Evolutionary conservation across 805 yeast genomes (phyloP).

Genomic region (Lipomyces yamanashiensis): DNA sequence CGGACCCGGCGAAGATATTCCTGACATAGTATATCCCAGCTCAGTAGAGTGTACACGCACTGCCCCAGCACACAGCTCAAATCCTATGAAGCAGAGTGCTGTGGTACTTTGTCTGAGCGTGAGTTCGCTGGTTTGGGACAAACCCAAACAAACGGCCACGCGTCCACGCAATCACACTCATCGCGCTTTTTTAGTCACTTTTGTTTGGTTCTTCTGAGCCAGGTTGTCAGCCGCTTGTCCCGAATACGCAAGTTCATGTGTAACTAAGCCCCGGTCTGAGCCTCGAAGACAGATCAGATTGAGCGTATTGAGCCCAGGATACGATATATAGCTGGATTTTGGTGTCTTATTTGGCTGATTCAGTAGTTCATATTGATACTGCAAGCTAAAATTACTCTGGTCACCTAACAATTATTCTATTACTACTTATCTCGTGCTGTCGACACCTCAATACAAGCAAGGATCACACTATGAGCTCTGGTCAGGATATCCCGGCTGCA

Average conservation of each 20-base stretch:
- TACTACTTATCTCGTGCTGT: too few species aligned
- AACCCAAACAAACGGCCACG: constrained; percentile 4
- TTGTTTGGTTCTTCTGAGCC: not conserved
- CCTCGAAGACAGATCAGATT: not conserved
- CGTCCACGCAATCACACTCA: not conserved
- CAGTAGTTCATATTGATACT: too few species aligned
- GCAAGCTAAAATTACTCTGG: too few species aligned
- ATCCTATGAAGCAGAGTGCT: not conserved
- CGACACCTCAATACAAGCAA: not conserved
- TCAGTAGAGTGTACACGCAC: not conserved
- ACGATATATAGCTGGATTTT: too few species aligned
- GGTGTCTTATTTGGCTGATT: too few species aligned
- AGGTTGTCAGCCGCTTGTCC: not conserved
- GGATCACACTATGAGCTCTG: not conserved
- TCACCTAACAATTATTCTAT: too few species aligned
- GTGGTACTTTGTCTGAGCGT: not conserved
- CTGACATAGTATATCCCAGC: not conserved
- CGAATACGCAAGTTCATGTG: too few species aligned
- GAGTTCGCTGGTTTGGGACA: not conserved
- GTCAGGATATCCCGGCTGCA: not conserved
- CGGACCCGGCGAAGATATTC: constrained; percentile 11
- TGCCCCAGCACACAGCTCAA: not conserved
- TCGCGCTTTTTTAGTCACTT: not conserved
- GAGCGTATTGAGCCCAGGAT: too few species aligned
- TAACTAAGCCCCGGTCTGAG: not conserved